A percentile compares a stretch with the other conserved stretches of the same genome.
Conservation (phyloP, 169 alveolate genomes). For the Cryptosporidium ubiquitum region DNA sequence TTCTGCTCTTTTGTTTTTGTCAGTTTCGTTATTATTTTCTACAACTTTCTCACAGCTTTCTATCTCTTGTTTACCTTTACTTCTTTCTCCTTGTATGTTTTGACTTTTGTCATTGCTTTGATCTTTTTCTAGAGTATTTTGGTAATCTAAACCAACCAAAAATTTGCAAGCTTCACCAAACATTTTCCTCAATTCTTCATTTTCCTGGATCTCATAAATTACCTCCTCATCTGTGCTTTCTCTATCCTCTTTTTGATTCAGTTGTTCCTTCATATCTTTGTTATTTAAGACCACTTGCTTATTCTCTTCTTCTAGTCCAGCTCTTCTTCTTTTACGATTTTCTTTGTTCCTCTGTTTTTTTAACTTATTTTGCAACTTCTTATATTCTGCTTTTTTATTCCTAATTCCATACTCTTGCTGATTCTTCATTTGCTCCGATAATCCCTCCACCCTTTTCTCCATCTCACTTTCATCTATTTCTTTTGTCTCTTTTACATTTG, state of each 20-base stretch:
- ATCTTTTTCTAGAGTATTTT: neutral
- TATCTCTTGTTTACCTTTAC: neutral
- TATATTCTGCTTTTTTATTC: neutral
- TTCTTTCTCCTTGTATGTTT: neutral
- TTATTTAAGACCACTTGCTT: neutral
- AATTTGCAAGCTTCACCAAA: constrained; percentile 41
- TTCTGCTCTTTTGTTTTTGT: neutral
- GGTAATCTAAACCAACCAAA: constrained; percentile 19
- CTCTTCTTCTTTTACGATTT: neutral
- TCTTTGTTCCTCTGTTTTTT: neutral
- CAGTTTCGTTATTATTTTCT: neutral
- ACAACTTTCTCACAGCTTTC: neutral
- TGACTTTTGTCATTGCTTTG: neutral
- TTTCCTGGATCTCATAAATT: constrained; percentile 6
- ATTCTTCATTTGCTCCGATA: neutral
- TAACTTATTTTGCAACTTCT: neutral
- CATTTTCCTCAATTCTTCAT: neutral
- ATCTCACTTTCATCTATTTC: neutral
- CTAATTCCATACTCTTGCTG: neutral
- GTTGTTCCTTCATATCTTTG: neutral
- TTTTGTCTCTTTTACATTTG: neutral
- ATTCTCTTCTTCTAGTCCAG: neutral
- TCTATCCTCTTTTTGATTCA: neutral
- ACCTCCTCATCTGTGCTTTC: neutral
- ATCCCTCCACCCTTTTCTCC: neutral